Percentiles rank a stretch among this genome's conserved stretches.
These are phyloP conservation scores for Gracilaria gracilis DNA, from an alignment of 23 red algal genomes.

Conservation along the genomic window DNA sequence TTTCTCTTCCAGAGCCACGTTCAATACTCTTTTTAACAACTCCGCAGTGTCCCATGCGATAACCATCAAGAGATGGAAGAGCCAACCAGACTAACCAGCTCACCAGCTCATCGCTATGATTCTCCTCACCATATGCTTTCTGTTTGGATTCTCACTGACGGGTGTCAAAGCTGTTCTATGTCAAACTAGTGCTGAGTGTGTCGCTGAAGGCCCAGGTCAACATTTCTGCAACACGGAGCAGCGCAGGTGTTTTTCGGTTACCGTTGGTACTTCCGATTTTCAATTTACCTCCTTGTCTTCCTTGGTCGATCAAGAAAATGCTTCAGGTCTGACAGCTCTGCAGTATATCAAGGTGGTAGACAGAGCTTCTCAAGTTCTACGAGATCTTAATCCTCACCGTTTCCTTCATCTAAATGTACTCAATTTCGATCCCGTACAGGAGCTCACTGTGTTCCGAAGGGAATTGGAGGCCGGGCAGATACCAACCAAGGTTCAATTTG, in stretches of 20 bases:
- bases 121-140: not conserved
- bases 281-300: not conserved
- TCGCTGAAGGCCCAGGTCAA: not conserved
- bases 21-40: no score
- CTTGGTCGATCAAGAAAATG: not conserved
- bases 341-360: not conserved
- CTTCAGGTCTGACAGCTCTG: not conserved
- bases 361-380: not conserved
- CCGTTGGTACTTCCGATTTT: not conserved
- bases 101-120: not conserved
- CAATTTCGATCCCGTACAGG: constrained; percentile 5
- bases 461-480: not conserved
- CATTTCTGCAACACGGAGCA: not conserved
- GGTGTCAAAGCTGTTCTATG: not conserved
- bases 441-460: not conserved
- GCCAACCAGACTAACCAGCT: no score
- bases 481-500: constrained; percentile 28
- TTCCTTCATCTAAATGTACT: constrained; percentile 15
- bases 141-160: not conserved
- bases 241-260: not conserved
- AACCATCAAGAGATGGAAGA: no score
- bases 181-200: not conserved
- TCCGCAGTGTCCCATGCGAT: no score
- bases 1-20: no score
- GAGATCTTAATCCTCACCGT: constrained; percentile 31